A percentile compares a stretch with the other conserved stretches of the same genome.
These are phyloP conservation scores for Plasmopara muralis DNA, from an alignment of 352 stramenopile species.

Conservation along the genomic window DNA sequence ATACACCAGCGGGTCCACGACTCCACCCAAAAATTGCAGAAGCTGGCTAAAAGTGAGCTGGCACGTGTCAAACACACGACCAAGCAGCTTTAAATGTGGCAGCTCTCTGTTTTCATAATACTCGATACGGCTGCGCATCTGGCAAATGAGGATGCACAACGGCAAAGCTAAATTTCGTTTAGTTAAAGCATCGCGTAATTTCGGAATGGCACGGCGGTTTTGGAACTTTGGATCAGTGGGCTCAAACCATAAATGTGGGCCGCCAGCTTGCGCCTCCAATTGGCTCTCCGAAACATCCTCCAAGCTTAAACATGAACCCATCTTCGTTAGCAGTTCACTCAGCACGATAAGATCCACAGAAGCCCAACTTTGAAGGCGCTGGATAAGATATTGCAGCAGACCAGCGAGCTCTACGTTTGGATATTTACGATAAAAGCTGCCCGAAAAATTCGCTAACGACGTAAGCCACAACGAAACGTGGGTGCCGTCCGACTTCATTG, in stretches of 20 bases:
- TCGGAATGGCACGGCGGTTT: constrained; percentile 75
- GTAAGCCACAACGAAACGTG: constrained; percentile 92
- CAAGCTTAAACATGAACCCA: constrained; percentile 82
- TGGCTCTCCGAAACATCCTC: constrained; percentile 82
- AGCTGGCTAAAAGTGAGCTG: constrained; percentile 84
- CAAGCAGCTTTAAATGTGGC: constrained; percentile 73
- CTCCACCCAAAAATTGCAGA: constrained; percentile 75
- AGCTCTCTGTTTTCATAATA: constrained; percentile 51
- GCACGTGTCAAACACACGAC: constrained; percentile 73
- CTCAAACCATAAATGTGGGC: constrained; percentile 73
- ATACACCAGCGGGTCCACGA: constrained; percentile 65
- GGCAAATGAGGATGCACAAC: constrained; percentile 73
- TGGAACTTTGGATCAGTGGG: constrained; percentile 73
- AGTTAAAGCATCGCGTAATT: constrained; percentile 74
- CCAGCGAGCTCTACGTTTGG: constrained; percentile 88
- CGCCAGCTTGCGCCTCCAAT: constrained; percentile 75
- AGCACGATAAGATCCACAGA: constrained; percentile 82
- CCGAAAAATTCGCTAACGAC: constrained; percentile 91
- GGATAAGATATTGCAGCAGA: constrained; percentile 88
- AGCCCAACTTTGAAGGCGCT: constrained; percentile 79
- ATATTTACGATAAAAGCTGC: constrained; percentile 92
- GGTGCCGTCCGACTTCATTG: constrained; percentile 83
- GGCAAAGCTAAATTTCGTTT: constrained; percentile 73
- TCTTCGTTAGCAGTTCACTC: constrained; percentile 84
- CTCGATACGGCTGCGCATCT: constrained; percentile 82